These are phyloP conservation scores for Plasmopara muralis DNA, from an alignment of 352 stramenopile species.

Conservation along the genomic window DNA sequence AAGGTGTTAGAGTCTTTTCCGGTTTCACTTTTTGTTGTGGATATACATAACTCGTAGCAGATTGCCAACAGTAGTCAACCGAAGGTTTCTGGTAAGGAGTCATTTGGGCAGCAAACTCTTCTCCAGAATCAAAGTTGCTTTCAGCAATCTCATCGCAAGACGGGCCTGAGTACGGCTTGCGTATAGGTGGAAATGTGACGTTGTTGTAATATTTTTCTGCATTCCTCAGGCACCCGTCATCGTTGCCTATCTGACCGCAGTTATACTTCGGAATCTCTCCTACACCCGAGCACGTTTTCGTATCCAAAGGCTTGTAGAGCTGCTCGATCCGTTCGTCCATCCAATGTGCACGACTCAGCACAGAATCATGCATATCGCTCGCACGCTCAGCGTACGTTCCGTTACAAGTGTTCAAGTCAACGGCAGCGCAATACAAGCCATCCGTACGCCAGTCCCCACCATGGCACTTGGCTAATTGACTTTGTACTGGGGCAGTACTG, in stretches of 20 bases:
- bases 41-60: slow-evolving; percentile 50
- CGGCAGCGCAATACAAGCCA: slow-evolving; percentile 44
- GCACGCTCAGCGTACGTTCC: slow-evolving; percentile 55
- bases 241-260: slow-evolving; percentile 49
- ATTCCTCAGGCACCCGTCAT: slow-evolving; percentile 49
- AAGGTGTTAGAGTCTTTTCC: slow-evolving; percentile 52
- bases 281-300: slow-evolving; percentile 49
- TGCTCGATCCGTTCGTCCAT: slow-evolving; percentile 66
- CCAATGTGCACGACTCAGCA: slow-evolving; percentile 51
- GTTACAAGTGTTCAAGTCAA: slow-evolving; percentile 48
- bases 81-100: slow-evolving; percentile 36
- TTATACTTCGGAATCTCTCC: slow-evolving; percentile 64
- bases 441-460: slow-evolving; percentile 41
- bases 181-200: slow-evolving; percentile 46
- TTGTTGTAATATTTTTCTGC: slow-evolving; percentile 55
- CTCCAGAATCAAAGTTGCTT: slow-evolving; percentile 4
- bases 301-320: slow-evolving; percentile 60
- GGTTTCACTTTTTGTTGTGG: slow-evolving; percentile 50
- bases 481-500: slow-evolving; percentile 33
- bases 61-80: slow-evolving; percentile 69
- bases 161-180: slow-evolving; percentile 40
- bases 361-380: slow-evolving; percentile 31
- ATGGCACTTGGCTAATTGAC: slow-evolving; percentile 51
- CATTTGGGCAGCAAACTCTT: slow-evolving; percentile 15
- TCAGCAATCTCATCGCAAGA: slow-evolving; percentile 26